Evolutionary conservation across 2,329 filamentous ascomycete genomes (phyloP).

Genomic region (Didymella sp.): DNA sequence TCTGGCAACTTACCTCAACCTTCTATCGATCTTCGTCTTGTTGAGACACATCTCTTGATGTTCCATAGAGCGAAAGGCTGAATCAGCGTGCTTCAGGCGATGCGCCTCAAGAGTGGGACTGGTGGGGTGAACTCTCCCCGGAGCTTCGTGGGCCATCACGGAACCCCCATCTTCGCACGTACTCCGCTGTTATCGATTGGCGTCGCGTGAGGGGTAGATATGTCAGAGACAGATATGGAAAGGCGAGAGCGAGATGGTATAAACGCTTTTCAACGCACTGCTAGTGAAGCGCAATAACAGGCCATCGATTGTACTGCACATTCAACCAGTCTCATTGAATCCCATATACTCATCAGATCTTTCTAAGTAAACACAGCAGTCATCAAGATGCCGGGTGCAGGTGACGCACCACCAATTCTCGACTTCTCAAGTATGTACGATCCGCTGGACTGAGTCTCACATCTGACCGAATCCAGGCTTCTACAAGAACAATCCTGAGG

Average conservation of each 20-base stretch:
- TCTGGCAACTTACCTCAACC: not conserved
- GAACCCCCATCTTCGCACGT: conserved; percentile 6
- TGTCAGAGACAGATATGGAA: not conserved
- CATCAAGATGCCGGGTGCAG: conserved; percentile 30
- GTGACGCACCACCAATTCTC: conserved; percentile 35
- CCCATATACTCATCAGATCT: not conserved
- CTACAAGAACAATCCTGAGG: conserved; percentile 30
- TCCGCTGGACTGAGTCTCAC: not conserved
- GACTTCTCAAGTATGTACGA: conserved; percentile 35
- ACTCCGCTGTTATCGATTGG: conserved; percentile 8
- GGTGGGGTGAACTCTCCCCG: conserved; percentile 2
- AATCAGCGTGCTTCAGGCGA: not conserved
- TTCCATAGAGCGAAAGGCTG: not conserved
- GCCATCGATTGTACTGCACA: not conserved
- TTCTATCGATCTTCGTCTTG: not conserved
- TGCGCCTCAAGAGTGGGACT: conserved; percentile 3
- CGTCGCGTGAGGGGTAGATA: conserved; percentile 6
- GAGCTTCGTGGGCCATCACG: conserved; percentile 1
- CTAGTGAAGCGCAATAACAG: not conserved
- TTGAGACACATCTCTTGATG: not conserved
- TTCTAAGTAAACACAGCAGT: not conserved
- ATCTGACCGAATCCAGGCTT: conserved; percentile 30
- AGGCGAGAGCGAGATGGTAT: not conserved
- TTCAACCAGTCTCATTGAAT: not conserved
- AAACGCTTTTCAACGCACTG: conserved; percentile 2